phyloP scores from a whole-genome alignment of 352 stramenopile genomes.

The Globisporangium paroecandrum region DNA sequence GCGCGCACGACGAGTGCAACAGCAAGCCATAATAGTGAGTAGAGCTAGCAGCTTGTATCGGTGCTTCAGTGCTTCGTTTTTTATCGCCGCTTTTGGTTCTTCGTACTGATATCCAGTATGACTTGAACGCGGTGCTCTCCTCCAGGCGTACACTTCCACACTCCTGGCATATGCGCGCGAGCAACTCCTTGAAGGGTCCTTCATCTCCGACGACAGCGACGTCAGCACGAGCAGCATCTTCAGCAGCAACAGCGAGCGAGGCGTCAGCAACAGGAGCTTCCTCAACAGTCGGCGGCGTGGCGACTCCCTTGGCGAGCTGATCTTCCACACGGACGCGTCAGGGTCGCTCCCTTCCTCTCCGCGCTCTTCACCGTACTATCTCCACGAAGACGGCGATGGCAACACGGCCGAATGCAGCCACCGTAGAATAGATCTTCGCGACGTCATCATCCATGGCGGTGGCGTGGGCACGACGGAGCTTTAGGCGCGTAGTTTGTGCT shows the following conservation, averaged over 20 bases:
- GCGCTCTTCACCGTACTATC: constrained; percentile 2
- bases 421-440: not conserved
- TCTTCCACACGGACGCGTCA: not conserved
- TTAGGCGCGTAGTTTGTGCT: not conserved
- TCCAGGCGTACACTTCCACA: constrained; percentile 30
- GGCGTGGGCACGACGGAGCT: constrained; percentile 5
- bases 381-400: not conserved
- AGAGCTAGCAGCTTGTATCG: too few relatives aligned
- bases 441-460: not conserved
- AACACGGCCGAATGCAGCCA: not conserved
- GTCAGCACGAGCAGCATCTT: constrained; percentile 5
- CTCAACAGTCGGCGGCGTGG: not conserved
- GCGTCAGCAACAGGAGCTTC: constrained; percentile 7
- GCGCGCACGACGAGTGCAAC: constrained; percentile 19
- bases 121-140: not conserved
- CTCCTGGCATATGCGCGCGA: constrained; percentile 30
- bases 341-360: not conserved
- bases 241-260: constrained; percentile 4
- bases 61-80: not conserved
- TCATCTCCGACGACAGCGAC: constrained; percentile 9
- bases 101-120: not conserved
- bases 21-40: constrained; percentile 19
- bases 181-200: constrained; percentile 27
- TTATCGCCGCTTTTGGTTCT: not conserved
- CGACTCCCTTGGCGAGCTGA: constrained; percentile 3